Base-by-base conservation (phyloP, 23 red algal species). In the Agarophyton chilense region DNA sequence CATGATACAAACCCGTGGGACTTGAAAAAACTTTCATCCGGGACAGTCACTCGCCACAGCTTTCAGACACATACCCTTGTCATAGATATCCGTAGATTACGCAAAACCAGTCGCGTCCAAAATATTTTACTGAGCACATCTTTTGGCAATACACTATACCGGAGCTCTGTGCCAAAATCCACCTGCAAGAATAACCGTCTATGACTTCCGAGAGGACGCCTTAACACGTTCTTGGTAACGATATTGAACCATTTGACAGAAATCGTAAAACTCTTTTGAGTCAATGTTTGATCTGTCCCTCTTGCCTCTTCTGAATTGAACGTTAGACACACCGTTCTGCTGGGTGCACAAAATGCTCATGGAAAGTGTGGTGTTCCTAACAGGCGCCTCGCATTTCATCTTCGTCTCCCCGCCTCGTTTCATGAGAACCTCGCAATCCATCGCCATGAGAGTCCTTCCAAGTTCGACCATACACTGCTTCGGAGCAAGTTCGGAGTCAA, bases 351-450 rank as follows among this genome's bases (percentile, higher is more conserved):
- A 39, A 47, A 92, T 84, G 47, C 89, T 92, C 10, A 92, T 33
- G 21, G 68, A 64, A 11, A 92, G 55, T 52, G 60, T 92, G 13
- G 72, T 79, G 60, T 77, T 78, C 64, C 54, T 83, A 22, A 92
- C 5, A n/a, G 89, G 89, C 21, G 78, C 78, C 33, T 92, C 89
- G 28, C 79, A 83, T 63, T 84, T 83, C 67, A 92, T 84, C 45
- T 92, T 92, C 2, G 62, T 76, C 44, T 92, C 89, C 34, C 79
- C 79, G n/a, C n/a, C n/a, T n/a, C 73, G 36, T 62, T 92, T 92
- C 89, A 92, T 92, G 55, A 92, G 43, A 46, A 92, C 89, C n/a
- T 57, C 65, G 52, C 89, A 92, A 17, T 75, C 67, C 78, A 92
- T 82, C 46, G 57, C 78, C 60, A 77, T 84, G 10, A 92, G 89